These are phyloP conservation scores for Fraxinus sp. DNA, from an alignment of 305 asterid species.

Conservation along the genomic window DNA sequence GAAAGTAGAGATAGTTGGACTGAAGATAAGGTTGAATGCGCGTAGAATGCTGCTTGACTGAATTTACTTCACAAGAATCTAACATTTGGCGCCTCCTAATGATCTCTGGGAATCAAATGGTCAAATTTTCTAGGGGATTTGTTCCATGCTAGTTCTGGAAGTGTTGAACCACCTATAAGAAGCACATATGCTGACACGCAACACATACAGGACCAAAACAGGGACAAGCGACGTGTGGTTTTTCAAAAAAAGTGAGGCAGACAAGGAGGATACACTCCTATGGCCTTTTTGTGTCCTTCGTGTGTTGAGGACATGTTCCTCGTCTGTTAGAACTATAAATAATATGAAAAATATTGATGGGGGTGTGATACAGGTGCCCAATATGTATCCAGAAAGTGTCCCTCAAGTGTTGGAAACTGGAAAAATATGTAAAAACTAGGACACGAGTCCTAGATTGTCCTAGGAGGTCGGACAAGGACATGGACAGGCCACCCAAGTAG, in stretches of 20 bases:
- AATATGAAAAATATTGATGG: background rate
- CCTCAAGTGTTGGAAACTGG: background rate
- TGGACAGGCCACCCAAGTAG: background rate
- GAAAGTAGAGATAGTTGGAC: background rate
- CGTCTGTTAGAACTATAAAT: background rate
- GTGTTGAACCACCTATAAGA: background rate
- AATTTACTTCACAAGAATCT: background rate
- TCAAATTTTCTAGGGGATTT: background rate
- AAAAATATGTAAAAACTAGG: background rate
- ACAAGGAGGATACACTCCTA: background rate
- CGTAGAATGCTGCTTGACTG: background rate
- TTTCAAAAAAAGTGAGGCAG: background rate
- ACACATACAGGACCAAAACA: background rate
- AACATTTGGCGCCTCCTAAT: background rate
- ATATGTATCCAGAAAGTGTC: background rate
- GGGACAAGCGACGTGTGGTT: background rate
- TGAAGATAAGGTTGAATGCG: background rate
- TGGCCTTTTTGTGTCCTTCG: background rate
- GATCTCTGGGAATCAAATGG: background rate
- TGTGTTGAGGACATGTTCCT: background rate
- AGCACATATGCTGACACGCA: background rate
- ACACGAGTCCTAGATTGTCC: background rate
- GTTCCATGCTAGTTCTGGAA: background rate
- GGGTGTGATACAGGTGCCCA: background rate
- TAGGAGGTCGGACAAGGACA: background rate